These are phyloP conservation scores for Nicotiana paniculata DNA, from an alignment of 257 asterid species.

Conservation along the genomic window DNA sequence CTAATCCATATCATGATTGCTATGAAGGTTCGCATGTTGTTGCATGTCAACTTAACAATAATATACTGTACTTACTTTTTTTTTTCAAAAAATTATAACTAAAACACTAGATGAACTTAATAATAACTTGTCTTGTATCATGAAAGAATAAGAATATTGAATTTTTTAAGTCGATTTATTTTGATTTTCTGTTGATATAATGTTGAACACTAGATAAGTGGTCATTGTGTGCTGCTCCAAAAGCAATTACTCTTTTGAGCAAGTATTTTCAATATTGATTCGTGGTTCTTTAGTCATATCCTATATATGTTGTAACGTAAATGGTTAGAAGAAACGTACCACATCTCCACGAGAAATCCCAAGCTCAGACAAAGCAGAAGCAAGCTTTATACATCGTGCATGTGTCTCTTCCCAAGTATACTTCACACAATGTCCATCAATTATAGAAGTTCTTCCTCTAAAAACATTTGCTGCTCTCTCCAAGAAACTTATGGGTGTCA, in stretches of 20 bases:
- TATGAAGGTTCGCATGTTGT: too few species aligned
- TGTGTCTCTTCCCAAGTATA: constrained; percentile 29
- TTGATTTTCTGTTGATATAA: too few species aligned
- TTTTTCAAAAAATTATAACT: too few species aligned
- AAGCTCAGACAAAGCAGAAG: constrained; percentile 26
- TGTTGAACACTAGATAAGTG: neutral
- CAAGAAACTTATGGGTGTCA: constrained; percentile 34
- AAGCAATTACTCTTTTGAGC: neutral
- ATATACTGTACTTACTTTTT: too few species aligned
- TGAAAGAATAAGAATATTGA: neutral
- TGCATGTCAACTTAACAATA: too few species aligned
- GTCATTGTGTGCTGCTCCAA: neutral
- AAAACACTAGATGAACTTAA: neutral
- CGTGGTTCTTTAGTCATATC: neutral
- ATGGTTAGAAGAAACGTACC: constrained; percentile 9
- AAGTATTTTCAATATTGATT: neutral
- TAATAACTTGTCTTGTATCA: neutral
- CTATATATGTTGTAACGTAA: neutral
- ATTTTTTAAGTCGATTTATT: neutral
- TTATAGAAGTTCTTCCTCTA: constrained; percentile 29
- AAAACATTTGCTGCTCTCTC: constrained; percentile 32
- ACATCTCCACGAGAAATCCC: constrained; percentile 32
- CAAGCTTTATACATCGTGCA: constrained; percentile 7
- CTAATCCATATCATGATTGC: too few species aligned
- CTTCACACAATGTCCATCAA: constrained; percentile 19